Base-by-base conservation (phyloP, 1,284 basidiomycete species). In the Boletus semigastroideus region DNA sequence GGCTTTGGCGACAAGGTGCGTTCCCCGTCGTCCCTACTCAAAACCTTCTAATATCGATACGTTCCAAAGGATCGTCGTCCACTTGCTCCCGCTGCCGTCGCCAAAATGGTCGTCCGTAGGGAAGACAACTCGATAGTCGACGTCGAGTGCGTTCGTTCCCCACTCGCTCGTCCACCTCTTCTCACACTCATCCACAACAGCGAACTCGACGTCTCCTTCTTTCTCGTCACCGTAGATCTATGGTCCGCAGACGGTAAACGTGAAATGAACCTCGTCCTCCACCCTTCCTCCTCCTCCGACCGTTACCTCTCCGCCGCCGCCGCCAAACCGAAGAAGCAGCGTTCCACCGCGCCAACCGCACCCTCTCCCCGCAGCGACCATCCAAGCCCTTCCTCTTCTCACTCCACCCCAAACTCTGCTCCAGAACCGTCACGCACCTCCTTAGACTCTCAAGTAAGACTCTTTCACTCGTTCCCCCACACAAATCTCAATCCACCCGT, bases 1-100 rank as follows among this genome's bases (percentile, higher is more conserved):
- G 93, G 93, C 5, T 94, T 95, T 71, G 93, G 93, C 48, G 92
- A 95, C 76, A 95, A 94, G 78, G 93, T 92, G 56, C 51, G 75
- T 69, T 37, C 39, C 2, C 33, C 14, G 27, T 46, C 14, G 16
- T 25, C 19, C 43, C 54, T 16, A n/a, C n/a, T 11, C n/a, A 4
- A 4, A n/a, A n/a, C n/a, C n/a, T 36, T n/a, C 34, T n/a, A 25
- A 25, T 25, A 25, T 12, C 31, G 16, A 16, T 12, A 20, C 38
- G 14, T 54, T 57, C 48, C 16, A 48, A 60, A 94, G 92, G 93
- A 96, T 78, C 87, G 92, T 55, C 79, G 93, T 53, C 92, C 93
- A 0, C 76, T 96, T 52, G 92, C 92, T 0, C 93, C 93, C 44
- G 92, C 93, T 1, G 90, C 92, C 17, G 91, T 96, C 28, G 86